Evolutionary conservation across 140 eudicot species (phyloP), one percentile per base, ranked within the genome.

Genomic region (Stevia rebaudiana): DNA sequence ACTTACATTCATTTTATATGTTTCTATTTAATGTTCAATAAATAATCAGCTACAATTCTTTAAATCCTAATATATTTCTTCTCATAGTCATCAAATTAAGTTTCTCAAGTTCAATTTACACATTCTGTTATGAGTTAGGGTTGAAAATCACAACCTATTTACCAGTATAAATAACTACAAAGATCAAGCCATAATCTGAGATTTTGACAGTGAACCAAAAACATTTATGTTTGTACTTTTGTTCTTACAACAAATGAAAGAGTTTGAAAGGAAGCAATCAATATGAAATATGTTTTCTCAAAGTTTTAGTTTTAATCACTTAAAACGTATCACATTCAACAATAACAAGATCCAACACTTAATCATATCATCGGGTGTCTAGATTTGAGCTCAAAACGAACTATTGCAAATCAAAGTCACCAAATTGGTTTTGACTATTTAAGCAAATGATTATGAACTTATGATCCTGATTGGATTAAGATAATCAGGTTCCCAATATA

Each of bases 311-410:
- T 36, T 22, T 11, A 3, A 24, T 23, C 36, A 52, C 35, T 28
- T 55, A 6, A 53, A 53, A 28, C 12, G 6, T 12, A 24, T 39
- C 21, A 8, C 12, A 4, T 21, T 6, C 0, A 40, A 39, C 10
- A 11, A 3, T 61, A 40, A 21, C 22, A 63, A 17, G 56, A 63
- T 63, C 68, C 68, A 63, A 62, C 68, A 23, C 40, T 21, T 37
- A 12, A 8, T 40, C 22, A 50, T 61, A 42, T 23, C 33, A 51
- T 18, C 8, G 33, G 35, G 58, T 24, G 1, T 51, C 30, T 11
- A 11, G 9, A 25, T 53, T 28, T 25, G 31, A 12, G 6, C 8
- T 13, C 31, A 10, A 12, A 53, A 23, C 13, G 12, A 2, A 24
- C 36, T 33, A 33, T 25, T 54, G 15, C 64, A 58, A 58, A 10